Conservation (phyloP, 805 yeast genomes). For the Lipomyces kockii region DNA sequence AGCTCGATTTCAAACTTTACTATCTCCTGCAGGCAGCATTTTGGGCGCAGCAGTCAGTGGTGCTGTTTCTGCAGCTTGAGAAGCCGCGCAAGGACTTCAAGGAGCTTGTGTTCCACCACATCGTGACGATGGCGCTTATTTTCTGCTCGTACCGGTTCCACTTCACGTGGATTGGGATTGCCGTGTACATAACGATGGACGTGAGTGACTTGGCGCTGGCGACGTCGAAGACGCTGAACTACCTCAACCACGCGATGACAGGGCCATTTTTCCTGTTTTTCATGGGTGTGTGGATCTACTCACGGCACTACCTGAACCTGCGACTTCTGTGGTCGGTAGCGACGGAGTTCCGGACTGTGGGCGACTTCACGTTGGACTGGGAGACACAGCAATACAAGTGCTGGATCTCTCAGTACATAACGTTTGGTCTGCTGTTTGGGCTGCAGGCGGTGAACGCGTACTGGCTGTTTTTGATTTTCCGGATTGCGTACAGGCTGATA, state of each 20-base stretch:
- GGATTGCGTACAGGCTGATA: slow-evolving; percentile 73
- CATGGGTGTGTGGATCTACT: slow-evolving; percentile 76
- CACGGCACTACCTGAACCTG: slow-evolving; percentile 85
- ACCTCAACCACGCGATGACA: slow-evolving; percentile 68
- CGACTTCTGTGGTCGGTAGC: slow-evolving; percentile 76
- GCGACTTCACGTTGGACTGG: slow-evolving; percentile 80
- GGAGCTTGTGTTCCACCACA: slow-evolving; percentile 91
- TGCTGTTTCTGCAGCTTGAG: slow-evolving; percentile 81
- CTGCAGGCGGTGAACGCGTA: slow-evolving; percentile 84
- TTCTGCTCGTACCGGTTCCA: slow-evolving; percentile 90
- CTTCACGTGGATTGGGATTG: slow-evolving; percentile 94
- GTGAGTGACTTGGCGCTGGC: slow-evolving; percentile 89
- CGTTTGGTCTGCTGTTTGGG: slow-evolving; percentile 74
- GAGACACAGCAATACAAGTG: slow-evolving; percentile 94
- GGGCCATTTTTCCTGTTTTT: slow-evolving; percentile 73
- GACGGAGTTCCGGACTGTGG: slow-evolving; percentile 86
- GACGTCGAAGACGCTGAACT: slow-evolving; percentile 81
- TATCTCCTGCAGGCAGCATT: slow-evolving; percentile 93
- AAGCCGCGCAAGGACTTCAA: slow-evolving; percentile 93
- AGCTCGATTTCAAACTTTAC: slow-evolving; percentile 71
- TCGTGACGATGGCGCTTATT: slow-evolving; percentile 85
- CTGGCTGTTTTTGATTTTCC: slow-evolving; percentile 82
- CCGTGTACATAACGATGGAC: slow-evolving; percentile 93
- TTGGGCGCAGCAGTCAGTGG: slow-evolving; percentile 95
- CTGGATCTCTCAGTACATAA: slow-evolving; percentile 91